Evolutionary conservation across 2,329 filamentous ascomycete species (phyloP), one percentile per base, ranked within the genome.

Genomic region (Volutella citrinella): DNA sequence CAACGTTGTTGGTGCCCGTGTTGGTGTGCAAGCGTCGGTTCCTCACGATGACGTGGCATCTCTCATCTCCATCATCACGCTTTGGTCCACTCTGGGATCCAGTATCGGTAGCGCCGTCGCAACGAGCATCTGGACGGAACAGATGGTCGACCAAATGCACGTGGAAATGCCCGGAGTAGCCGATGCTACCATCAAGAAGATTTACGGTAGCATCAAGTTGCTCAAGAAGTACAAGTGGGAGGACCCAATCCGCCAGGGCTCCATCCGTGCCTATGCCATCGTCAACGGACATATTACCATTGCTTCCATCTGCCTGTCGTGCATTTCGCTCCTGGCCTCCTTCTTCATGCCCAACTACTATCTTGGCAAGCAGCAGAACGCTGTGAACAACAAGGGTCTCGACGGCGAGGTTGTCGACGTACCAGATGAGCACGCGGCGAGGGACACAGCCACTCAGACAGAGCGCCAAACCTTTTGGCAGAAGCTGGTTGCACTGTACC

Each of bases 301-400:
- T 7, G 40, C 51, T 3, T 43, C 61, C 7, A 36, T 65, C 15
- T 36, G 43, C 5, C 40, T 67, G 12, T 46, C 59, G 18, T 36
- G 30, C 12, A 34, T 67, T 1, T 53, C 63, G 2, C 26, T 64
- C 0, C 30, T 65, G 17, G 61, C 59, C 5, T 46, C 61, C 2
- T 48, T 67, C 16, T 64, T 63, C 42, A 65, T 66, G 63, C 63
- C 65, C 27, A 55, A 68, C 50, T 68, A 42, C 44, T 61, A 59
- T 30, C 48, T 60, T 2, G 60, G 58, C 38, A 55, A 57, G 43
- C 51, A 57, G 35, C 57, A 60, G 43, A 59, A 60, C 15, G 57
- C 57, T 8, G 54, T 51, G 12, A 59, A 42, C 6, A 59, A 57
- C 43, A 60, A 35, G 19, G 56, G 56, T 33, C 51, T 60, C 3